Conservation (phyloP, 148 eudicot genomes). For the Rhododendron ferrugineum region DNA sequence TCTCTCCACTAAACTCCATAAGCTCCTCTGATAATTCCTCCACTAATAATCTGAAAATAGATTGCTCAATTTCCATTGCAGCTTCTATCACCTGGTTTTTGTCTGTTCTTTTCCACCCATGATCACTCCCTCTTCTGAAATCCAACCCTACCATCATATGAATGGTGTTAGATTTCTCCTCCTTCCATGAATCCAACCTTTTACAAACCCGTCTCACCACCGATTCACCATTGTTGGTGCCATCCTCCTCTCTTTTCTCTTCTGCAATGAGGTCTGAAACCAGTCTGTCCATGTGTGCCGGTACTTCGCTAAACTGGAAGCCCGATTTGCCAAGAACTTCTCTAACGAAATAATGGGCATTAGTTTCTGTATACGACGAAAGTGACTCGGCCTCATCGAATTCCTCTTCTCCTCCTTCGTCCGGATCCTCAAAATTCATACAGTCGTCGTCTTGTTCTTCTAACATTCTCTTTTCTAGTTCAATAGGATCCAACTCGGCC, state of each 20-base stretch:
- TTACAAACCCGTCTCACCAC: conserved; percentile 37
- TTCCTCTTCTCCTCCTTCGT: conserved; percentile 12
- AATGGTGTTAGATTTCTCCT: conserved; percentile 62
- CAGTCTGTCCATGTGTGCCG: conserved; percentile 46
- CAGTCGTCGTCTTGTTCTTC: conserved; percentile 35
- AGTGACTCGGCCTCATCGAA: conserved; percentile 19
- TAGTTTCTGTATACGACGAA: conserved; percentile 1
- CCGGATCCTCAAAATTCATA: conserved; percentile 1
- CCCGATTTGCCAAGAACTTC: conserved; percentile 25
- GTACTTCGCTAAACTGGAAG: conserved; percentile 20
- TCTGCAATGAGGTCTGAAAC: conserved; percentile 55
- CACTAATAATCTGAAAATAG: conserved; percentile 42
- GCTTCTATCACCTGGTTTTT: conserved; percentile 29
- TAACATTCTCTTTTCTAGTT: conserved; percentile 60
- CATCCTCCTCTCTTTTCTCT: conserved; percentile 32
- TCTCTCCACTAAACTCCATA: neutral
- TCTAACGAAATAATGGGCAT: conserved; percentile 16
- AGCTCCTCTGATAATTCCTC: conserved; percentile 58
- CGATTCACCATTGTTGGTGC: conserved; percentile 13
- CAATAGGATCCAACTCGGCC: conserved; percentile 71
- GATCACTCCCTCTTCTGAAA: conserved; percentile 29
- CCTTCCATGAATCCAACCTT: conserved; percentile 65
- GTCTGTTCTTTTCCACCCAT: conserved; percentile 45
- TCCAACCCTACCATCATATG: conserved; percentile 86
- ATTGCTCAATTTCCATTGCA: conserved; percentile 51